Evolutionary conservation across 2,329 filamentous ascomycete species (phyloP), one percentile per base, ranked within the genome.

Genomic region (Penicillium concentricum): DNA sequence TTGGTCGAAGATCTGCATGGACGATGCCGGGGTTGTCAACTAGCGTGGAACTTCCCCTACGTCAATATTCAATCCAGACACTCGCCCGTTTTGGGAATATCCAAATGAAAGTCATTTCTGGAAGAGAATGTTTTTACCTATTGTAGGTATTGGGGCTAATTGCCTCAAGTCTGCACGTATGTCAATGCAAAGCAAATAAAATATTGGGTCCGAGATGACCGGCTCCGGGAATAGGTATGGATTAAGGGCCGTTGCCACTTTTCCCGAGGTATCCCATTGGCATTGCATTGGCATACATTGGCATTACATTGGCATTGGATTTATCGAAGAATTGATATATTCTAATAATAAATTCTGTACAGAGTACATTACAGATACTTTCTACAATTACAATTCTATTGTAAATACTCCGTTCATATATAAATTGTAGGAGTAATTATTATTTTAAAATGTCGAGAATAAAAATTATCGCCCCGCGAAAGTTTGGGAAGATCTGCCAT

Each of bases 1-100:
- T 50, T 56, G 54, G 54, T 15, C 54, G 34, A 22, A 56, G 54
- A 41, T 52, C 42, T 52, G 48, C 48, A 56, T 41, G 16, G 34
- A 18, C 32, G 18, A 32, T 45, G 15, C 26, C 48, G 41, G 47
- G 41, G 41, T 28, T 34, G 10, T 6, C 32, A 32, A 43, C 18
- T 56, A 51, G 53, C 32, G 46, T 34, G 26, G 39, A 45, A 45
- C 35, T 13, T 16, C n/a, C 4, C 30, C 47, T 52, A 56, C 53
- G 47, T 56, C 47, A 56, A 56, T n/a, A 20, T 46, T 8, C 3
- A 46, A 46, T 30, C 34, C 41, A 44, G 28, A 49, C 32, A 37
- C 44, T n/a, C n/a, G n/a, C 16, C 53, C 46, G 46, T 55, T 44
- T 50, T 26, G n/a, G n/a, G 16, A 20, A 8, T 41, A 18, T 39